A percentile compares a stretch with the other conserved stretches of the same genome.
Conservation (phyloP, 495 filamentous ascomycete species). For the Penicillium herquei region DNA sequence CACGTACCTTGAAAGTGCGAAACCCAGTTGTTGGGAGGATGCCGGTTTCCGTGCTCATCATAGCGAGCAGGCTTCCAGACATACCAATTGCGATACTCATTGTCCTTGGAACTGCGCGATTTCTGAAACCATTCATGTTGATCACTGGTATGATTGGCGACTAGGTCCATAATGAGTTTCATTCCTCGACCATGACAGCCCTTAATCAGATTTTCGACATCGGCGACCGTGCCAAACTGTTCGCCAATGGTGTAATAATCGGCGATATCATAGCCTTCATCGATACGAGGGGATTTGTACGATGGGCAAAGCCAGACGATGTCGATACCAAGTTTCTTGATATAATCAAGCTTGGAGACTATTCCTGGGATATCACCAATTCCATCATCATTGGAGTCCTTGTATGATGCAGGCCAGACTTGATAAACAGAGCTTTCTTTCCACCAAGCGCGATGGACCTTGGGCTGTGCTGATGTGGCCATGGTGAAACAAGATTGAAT, state of each 20-base stretch:
- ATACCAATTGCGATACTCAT: constrained; percentile 68
- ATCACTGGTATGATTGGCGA: constrained; percentile 79
- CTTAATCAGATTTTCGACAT: constrained; percentile 63
- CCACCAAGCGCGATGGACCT: constrained; percentile 52
- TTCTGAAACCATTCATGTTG: constrained; percentile 75
- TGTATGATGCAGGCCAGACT: constrained; percentile 66
- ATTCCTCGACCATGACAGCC: constrained; percentile 57
- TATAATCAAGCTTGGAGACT: constrained; percentile 63
- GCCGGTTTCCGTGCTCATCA: constrained; percentile 55
- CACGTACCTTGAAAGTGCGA: constrained; percentile 53
- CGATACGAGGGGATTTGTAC: constrained; percentile 63
- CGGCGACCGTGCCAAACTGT: constrained; percentile 59
- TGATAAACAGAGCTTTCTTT: constrained; percentile 63
- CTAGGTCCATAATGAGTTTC: constrained; percentile 71
- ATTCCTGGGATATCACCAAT: constrained; percentile 68
- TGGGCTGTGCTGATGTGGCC: constrained; percentile 28
- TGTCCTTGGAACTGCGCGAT: constrained; percentile 57
- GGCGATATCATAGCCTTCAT: constrained; percentile 65
- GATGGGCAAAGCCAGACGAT: constrained; percentile 69
- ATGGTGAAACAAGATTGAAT: constrained; percentile 13
- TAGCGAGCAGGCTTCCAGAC: constrained; percentile 65
- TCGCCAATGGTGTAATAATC: constrained; percentile 64
- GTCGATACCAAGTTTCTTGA: constrained; percentile 61
- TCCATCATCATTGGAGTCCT: constrained; percentile 66
- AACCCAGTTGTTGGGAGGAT: constrained; percentile 71